These are phyloP conservation scores for Saturnispora sanitii DNA, from an alignment of 805 yeast species.

Conservation along the genomic window DNA sequence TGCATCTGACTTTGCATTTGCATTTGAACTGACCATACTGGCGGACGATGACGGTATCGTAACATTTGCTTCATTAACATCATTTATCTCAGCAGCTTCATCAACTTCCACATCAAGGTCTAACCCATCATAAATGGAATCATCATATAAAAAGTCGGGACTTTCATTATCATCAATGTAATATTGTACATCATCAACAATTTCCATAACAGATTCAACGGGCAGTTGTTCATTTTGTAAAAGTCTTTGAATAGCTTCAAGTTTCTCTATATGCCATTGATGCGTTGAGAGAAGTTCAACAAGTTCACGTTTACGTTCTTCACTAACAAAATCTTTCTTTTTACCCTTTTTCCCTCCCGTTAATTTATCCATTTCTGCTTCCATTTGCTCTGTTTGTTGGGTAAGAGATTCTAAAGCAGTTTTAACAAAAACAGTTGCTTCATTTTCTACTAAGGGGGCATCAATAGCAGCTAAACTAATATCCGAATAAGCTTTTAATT, in stretches of 20 bases:
- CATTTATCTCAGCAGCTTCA: constrained; percentile 23
- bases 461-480: constrained; percentile 42
- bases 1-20: constrained; percentile 4
- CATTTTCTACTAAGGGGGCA: constrained; percentile 62
- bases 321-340: constrained; percentile 33
- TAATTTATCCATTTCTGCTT: constrained; percentile 57
- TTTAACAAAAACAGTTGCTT: constrained; percentile 60
- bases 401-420: constrained; percentile 68
- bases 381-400: constrained; percentile 69
- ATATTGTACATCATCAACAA: constrained; percentile 85
- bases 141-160: constrained; percentile 90
- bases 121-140: constrained; percentile 83
- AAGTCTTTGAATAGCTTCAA: constrained; percentile 68
- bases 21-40: constrained; percentile 8
- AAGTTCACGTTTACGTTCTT: constrained; percentile 44
- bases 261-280: constrained; percentile 63
- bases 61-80: constrained; percentile 13
- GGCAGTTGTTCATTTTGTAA: constrained; percentile 72
- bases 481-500: constrained; percentile 49
- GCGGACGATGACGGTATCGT: constrained; percentile 5
- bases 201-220: constrained; percentile 62
- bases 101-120: constrained; percentile 46
- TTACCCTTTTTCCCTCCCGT: constrained; percentile 41
- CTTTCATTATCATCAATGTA: constrained; percentile 91
- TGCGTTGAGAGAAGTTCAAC: constrained; percentile 65